Percentiles rank a stretch among this genome's conserved stretches.
These are phyloP conservation scores for Diaporthe sp. DNA, from an alignment of 2,329 filamentous ascomycete species.

Conservation along the genomic window DNA sequence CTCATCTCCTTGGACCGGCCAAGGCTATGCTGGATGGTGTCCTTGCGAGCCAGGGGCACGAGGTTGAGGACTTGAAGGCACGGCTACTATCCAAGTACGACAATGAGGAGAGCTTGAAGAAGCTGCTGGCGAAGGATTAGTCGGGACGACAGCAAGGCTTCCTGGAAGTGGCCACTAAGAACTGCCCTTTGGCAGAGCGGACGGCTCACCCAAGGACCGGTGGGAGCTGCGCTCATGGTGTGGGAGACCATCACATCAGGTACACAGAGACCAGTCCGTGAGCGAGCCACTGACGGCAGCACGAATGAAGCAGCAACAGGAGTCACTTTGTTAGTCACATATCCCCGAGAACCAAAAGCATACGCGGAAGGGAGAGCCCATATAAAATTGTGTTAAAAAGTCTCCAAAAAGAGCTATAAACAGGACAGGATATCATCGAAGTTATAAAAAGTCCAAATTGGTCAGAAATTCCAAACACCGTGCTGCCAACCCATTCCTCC, in stretches of 20 bases:
- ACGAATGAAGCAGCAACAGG: not conserved
- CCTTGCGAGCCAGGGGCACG: conserved; percentile 25
- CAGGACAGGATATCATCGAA: not conserved
- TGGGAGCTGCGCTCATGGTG: not conserved
- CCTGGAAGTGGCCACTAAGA: too few species aligned
- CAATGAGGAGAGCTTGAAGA: conserved; percentile 32
- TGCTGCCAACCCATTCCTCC: not conserved
- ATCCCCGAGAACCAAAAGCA: not conserved
- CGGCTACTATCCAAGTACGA: conserved; percentile 38
- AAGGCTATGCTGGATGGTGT: conserved; percentile 39
- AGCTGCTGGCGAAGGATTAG: conserved; percentile 27
- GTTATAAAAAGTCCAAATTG: not conserved
- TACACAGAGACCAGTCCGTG: too few species aligned
- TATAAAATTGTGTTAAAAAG: not conserved
- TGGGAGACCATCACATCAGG: not conserved
- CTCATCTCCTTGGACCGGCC: conserved; percentile 39
- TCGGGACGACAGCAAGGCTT: not conserved
- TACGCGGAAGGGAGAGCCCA: too few species aligned
- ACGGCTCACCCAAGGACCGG: too few species aligned
- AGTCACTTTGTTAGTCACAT: not conserved
- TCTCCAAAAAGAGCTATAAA: not conserved
- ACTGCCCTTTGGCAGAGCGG: not conserved
- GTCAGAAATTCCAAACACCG: conserved; percentile 18
- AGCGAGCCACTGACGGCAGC: not conserved
- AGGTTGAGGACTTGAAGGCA: conserved; percentile 37